Evolutionary conservation across 345 rosid genomes (phyloP).

Genomic region (Noccaea bulbosa): DNA sequence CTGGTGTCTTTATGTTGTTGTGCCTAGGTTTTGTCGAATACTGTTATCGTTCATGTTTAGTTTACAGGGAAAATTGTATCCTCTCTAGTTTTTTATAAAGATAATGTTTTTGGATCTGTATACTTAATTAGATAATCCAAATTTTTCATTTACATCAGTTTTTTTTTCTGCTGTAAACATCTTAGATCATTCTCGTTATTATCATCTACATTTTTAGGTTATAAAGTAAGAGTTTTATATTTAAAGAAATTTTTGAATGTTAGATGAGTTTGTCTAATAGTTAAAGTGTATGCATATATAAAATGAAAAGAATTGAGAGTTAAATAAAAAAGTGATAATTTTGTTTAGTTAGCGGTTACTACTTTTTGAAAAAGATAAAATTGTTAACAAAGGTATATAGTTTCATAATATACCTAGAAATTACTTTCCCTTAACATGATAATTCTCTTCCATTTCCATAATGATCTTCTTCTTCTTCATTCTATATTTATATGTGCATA

Average conservation of each 20-base stretch:
- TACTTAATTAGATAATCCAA: neutral
- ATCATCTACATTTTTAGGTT: neutral
- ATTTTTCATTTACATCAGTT: neutral
- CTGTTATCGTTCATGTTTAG: constrained; percentile 8
- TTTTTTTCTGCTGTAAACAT: constrained; percentile 14
- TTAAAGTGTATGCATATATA: constrained; percentile 2
- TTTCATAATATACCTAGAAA: constrained; percentile 8
- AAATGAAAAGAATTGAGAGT: neutral
- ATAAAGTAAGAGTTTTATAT: neutral
- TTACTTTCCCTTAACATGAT: constrained; percentile 23
- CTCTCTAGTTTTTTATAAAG: neutral
- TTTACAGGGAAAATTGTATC: neutral
- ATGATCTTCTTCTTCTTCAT: constrained; percentile 29
- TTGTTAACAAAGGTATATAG: constrained; percentile 10
- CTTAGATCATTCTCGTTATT: neutral
- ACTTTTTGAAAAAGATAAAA: constrained; percentile 6
- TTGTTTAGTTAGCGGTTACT: neutral
- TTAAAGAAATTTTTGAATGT: neutral
- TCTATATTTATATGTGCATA: neutral
- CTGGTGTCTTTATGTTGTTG: neutral
- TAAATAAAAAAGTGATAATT: neutral
- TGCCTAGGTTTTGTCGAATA: constrained; percentile 1
- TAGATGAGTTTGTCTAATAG: neutral
- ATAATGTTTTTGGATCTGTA: neutral
- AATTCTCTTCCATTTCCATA: constrained; percentile 35